Conservation (phyloP, 202 grass and related monocot species). For the Dendrocalamus latiflorus region DNA sequence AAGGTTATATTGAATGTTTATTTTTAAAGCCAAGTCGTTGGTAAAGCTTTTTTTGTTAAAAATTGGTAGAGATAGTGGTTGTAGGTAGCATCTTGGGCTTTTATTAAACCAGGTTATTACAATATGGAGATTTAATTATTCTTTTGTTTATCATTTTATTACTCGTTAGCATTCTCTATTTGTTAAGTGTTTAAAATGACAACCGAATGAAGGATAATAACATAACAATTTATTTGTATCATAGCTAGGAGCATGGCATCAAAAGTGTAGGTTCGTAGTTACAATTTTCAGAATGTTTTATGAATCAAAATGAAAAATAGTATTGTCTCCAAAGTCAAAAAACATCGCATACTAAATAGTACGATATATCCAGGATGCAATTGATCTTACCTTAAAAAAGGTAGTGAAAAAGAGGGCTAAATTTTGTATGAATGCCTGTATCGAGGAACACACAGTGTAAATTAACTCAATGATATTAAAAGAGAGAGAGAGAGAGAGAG, state of each 20-base stretch:
- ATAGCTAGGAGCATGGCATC: constrained; percentile 1
- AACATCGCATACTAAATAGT: neutral
- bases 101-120: no score
- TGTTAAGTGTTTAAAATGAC: neutral
- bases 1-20: no score
- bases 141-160: neutral
- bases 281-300: neutral
- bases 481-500: constrained; percentile 2
- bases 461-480: neutral
- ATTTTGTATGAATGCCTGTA: constrained; percentile 98
- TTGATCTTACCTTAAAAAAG: constrained; percentile 77
- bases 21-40: no score
- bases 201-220: neutral
- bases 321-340: neutral
- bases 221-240: neutral
- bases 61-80: no score
- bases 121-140: neutral
- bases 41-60: no score
- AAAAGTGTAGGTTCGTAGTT: neutral
- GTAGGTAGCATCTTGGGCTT: no score
- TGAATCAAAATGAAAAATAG: neutral
- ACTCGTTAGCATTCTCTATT: neutral
- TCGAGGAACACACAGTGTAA: neutral
- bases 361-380: neutral
- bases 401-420: constrained; percentile 93